These are phyloP conservation scores for Cenococcum geophilum DNA, from an alignment of 495 filamentous ascomycete species.

Conservation along the genomic window DNA sequence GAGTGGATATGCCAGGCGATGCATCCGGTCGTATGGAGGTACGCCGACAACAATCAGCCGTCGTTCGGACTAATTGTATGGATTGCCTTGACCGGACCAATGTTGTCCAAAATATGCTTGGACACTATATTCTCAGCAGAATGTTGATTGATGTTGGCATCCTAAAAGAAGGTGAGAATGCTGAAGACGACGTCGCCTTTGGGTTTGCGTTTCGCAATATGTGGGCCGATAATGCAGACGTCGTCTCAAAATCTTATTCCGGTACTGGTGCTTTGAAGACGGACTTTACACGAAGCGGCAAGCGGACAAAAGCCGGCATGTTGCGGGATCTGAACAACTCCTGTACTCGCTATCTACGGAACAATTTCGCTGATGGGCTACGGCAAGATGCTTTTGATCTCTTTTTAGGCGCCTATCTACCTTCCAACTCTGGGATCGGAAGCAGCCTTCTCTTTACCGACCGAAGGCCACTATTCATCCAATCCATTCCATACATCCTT, in stretches of 20 bases:
- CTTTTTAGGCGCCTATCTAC: slow-evolving; percentile 80
- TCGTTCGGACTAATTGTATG: slow-evolving; percentile 98
- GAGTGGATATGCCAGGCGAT: slow-evolving; percentile 72
- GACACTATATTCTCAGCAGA: slow-evolving; percentile 75
- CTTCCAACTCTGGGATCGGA: slow-evolving; percentile 57
- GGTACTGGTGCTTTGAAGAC: slow-evolving; percentile 96
- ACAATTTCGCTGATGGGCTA: slow-evolving; percentile 90
- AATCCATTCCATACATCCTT: slow-evolving; percentile 82
- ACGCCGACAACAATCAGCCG: slow-evolving; percentile 70
- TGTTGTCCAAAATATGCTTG: slow-evolving; percentile 93
- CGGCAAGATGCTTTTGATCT: slow-evolving; percentile 92
- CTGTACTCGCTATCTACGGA: slow-evolving; percentile 72
- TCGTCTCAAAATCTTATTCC: slow-evolving; percentile 84
- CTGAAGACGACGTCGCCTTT: slow-evolving; percentile 67
- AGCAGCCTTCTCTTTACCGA: slow-evolving; percentile 71
- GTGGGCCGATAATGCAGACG: slow-evolving; percentile 97
- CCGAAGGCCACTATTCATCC: slow-evolving; percentile 76
- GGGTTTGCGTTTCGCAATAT: slow-evolving; percentile 87
- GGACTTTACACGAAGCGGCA: slow-evolving; percentile 84
- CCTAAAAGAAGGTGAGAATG: slow-evolving; percentile 60
- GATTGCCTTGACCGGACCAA: slow-evolving; percentile 98
- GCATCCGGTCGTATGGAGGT: slow-evolving; percentile 63
- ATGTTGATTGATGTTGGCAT: slow-evolving; percentile 79
- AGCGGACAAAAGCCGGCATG: slow-evolving; percentile 74
- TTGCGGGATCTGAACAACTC: slow-evolving; percentile 79